Percentiles rank a stretch among this genome's conserved stretches.
Evolutionary conservation across 768 basidiomycete genomes (phyloP).

Genomic region (Brasilioporus rufonigricans): DNA sequence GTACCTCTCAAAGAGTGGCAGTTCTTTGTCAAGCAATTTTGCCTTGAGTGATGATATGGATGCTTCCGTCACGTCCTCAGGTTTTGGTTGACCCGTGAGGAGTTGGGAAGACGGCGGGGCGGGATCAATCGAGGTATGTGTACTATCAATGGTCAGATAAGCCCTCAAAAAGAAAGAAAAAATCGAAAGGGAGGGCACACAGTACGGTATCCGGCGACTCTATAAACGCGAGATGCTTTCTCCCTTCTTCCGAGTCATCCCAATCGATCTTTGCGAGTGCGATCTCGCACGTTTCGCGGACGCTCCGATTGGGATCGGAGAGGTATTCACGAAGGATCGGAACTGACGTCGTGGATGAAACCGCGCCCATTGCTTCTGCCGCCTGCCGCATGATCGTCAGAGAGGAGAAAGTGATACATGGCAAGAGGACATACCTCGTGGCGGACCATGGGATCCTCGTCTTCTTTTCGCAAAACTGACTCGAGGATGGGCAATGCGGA

Average conservation of each 20-base stretch:
- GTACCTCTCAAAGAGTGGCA: slow-evolving; percentile 89
- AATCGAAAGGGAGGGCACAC: slow-evolving; percentile 27
- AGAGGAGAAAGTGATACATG: background rate
- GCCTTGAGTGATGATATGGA: slow-evolving; percentile 54
- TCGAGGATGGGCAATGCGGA: slow-evolving; percentile 80
- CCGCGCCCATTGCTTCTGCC: slow-evolving; percentile 98
- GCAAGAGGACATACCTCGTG: slow-evolving; percentile 70
- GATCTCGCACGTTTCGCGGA: slow-evolving; percentile 96
- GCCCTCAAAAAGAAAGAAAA: background rate
- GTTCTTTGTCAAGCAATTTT: slow-evolving; percentile 59
- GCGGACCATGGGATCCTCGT: slow-evolving; percentile 93
- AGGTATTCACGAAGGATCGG: slow-evolving; percentile 71
- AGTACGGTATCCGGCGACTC: slow-evolving; percentile 34
- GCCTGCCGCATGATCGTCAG: slow-evolving; percentile 50
- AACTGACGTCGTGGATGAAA: slow-evolving; percentile 65
- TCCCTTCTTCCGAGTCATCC: slow-evolving; percentile 79
- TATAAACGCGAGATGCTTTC: slow-evolving; percentile 38
- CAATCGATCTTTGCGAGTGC: slow-evolving; percentile 94
- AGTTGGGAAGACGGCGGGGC: slow-evolving; percentile 76
- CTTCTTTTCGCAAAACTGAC: slow-evolving; percentile 61
- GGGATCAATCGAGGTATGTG: slow-evolving; percentile 85
- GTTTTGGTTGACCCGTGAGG: slow-evolving; percentile 50
- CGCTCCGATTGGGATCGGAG: slow-evolving; percentile 65
- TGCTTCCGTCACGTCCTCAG: slow-evolving; percentile 46
- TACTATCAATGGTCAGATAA: slow-evolving; percentile 36